Evolutionary conservation across 2,329 filamentous ascomycete genomes (phyloP), one percentile per base, ranked within the genome.

Genomic region (Venturia carpophila): DNA sequence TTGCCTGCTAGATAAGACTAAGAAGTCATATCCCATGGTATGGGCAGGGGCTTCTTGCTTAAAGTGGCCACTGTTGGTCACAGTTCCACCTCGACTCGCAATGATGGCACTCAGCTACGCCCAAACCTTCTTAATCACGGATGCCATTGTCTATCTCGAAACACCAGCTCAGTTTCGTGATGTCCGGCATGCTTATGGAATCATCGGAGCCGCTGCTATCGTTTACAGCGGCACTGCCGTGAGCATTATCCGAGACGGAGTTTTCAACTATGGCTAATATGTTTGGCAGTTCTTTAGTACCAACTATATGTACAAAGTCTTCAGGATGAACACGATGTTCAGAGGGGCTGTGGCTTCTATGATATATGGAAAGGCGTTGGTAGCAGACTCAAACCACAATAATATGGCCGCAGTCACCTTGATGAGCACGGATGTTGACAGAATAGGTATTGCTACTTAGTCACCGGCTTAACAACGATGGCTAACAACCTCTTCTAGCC

Each of bases 341-440:
- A 47, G 63, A 39, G 63, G 63, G 19, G 19, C 63, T 13, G 19
- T 43, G 9, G 63, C 30, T 21, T 64, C 63, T 19, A 15, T 64
- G 42, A 64, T 64, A 3, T 64, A 64, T 24, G 10, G 11, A 1
- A 64, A 60, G 42, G 30, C 42, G 5, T 49, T 64, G 24, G 19
- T 49, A n/a, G 42, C 49, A 60, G 52, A 60, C 17, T 30, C 39
- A 9, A 37, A 60, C 6, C 30, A 60, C 52, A 60, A 43, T 19
- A 37, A 64, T 21, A 39, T 34, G n/a, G 34, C 30, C 6, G 34
- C 63, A 41, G 49, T 64, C n/a, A 64, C 63, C 6, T 41, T 64
- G 45, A 64, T 64, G 63, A 64, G 34, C 37, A 64, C 63, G 5
- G 63, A 60, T 52, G 39, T 64, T 37, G 62, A 64, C 30, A 27